Evolutionary conservation across 768 basidiomycete genomes (phyloP), one percentile per base, ranked within the genome.

Genomic region (Agaricus blazei): DNA sequence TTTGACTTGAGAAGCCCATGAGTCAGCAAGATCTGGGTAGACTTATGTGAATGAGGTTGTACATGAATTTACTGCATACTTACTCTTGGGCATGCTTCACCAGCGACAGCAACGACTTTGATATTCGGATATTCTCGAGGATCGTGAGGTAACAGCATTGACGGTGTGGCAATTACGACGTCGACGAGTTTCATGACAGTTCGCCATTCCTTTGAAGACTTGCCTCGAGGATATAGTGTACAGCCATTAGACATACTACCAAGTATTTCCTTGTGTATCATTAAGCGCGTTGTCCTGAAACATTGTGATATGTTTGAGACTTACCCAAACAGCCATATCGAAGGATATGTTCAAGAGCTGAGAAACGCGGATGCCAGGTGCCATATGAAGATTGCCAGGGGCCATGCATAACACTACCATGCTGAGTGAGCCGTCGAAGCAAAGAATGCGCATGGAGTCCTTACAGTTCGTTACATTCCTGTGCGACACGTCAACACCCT

Each of bases 321-420:
- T 58, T 58, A 70, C 80, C 84, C 84, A 85, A 19, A 81, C 81
- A 42, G 79, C 81, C 81, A 85, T 84, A 60, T 85, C 84, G 62
- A 84, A 85, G 3, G 82, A 78, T 43, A 85, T 77, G 58, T 84
- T 84, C 67, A 85, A 74, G 24, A 84, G 68, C 60, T 84, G 83
- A 7, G 81, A 75, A 23, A 84, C 81, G 9, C 79, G 75, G 29
- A 75, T 61, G 11, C 83, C 81, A 1, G 80, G 80, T n/a, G 64
- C 57, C 79, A 85, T 83, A 31, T 75, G 74, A 9, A 84, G 70
- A 59, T 80, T 83, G n/a, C 82, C 83, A 26, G 82, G 83, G 19
- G 70, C 59, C 54, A 71, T 62, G 48, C 70, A 72, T 19, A 75
- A 60, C 24, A 74, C 72, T 74, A 56, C 64, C 26, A 34, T 24